Conservation (phyloP, 805 yeast species). For the Tetrapisispora phaffii region DNA sequence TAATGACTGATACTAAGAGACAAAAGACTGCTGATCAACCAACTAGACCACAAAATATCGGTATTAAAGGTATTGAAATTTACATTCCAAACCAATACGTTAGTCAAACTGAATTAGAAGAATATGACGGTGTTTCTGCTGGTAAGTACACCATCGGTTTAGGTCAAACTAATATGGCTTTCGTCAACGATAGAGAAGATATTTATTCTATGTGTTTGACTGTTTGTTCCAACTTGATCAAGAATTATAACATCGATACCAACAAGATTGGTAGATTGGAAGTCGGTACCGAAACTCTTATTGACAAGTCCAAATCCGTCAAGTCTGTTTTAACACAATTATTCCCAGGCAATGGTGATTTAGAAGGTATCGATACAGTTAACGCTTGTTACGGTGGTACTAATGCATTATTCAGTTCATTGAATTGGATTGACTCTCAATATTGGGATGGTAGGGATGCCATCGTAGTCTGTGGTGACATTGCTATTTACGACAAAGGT, state of each 20-base stretch:
- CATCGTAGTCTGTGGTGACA: slow-evolving; percentile 93
- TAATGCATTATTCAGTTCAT: slow-evolving; percentile 81
- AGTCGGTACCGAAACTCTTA: slow-evolving; percentile 95
- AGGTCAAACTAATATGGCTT: slow-evolving; percentile 97
- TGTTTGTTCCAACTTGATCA: slow-evolving; percentile 65
- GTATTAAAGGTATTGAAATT: slow-evolving; percentile 92
- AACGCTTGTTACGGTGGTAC: slow-evolving; percentile 99
- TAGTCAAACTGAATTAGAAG: slow-evolving; percentile 80
- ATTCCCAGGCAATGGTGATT: slow-evolving; percentile 76
- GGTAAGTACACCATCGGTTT: slow-evolving; percentile 98
- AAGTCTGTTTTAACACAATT: slow-evolving; percentile 93
- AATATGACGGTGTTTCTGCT: slow-evolving; percentile 71
- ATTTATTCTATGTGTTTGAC: slow-evolving; percentile 91
- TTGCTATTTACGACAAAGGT: slow-evolving; percentile 94
- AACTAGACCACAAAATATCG: slow-evolving; percentile 66
- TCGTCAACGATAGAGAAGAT: slow-evolving; percentile 95
- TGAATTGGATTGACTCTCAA: slow-evolving; percentile 93
- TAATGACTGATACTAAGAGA: slow-evolving; percentile 24
- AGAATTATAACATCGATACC: slow-evolving; percentile 76
- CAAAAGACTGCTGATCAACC: slow-evolving; percentile 22
- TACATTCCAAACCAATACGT: slow-evolving; percentile 82
- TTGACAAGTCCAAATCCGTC: slow-evolving; percentile 94
- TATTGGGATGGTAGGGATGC: slow-evolving; percentile 99
- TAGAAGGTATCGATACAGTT: slow-evolving; percentile 92
- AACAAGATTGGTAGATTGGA: slow-evolving; percentile 83